phyloP scores from a whole-genome alignment of 75 land plant species.

The Ceratopteris richardii region DNA sequence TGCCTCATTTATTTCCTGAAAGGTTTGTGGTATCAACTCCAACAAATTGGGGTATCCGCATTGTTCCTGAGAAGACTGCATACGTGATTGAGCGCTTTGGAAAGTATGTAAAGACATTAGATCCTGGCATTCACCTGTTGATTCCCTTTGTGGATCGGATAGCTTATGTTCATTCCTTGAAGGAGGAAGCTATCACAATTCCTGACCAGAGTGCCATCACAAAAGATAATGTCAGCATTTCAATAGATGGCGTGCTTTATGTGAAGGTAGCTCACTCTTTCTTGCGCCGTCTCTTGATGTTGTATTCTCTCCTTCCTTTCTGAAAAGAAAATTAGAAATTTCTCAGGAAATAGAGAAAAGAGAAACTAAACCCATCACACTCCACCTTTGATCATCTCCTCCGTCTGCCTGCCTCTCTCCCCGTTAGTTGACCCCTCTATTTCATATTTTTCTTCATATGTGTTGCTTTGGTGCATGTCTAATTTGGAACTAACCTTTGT shows the following conservation, averaged over 20 bases:
- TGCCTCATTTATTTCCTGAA: not conserved
- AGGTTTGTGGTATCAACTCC: conserved; percentile 53
- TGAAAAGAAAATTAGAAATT: too few relatives aligned
- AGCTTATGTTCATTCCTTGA: conserved; percentile 91
- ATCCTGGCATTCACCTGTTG: conserved; percentile 73
- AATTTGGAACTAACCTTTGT: too few relatives aligned
- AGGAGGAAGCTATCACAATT: conserved; percentile 92
- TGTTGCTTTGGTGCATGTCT: too few relatives aligned
- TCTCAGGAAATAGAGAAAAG: too few relatives aligned
- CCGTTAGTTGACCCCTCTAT: too few relatives aligned
- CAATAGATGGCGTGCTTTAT: conserved; percentile 87
- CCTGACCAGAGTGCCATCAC: conserved; percentile 90
- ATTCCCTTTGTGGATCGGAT: conserved; percentile 82
- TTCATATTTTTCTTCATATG: too few relatives aligned
- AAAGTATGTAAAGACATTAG: conserved; percentile 66
- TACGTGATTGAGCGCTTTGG: conserved; percentile 88
- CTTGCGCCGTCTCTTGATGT: not conserved
- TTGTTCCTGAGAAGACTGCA: conserved; percentile 91
- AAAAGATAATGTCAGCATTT: conserved; percentile 88
- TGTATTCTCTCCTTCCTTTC: too few relatives aligned
- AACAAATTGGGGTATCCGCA: conserved; percentile 82
- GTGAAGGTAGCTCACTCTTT: conserved; percentile 41
- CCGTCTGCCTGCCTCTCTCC: too few relatives aligned
- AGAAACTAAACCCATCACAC: too few relatives aligned
- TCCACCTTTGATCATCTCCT: too few relatives aligned